Evolutionary conservation across 768 basidiomycete genomes (phyloP), one percentile per base, ranked within the genome.

Genomic region (Sporobolomyces pararoseus): DNA sequence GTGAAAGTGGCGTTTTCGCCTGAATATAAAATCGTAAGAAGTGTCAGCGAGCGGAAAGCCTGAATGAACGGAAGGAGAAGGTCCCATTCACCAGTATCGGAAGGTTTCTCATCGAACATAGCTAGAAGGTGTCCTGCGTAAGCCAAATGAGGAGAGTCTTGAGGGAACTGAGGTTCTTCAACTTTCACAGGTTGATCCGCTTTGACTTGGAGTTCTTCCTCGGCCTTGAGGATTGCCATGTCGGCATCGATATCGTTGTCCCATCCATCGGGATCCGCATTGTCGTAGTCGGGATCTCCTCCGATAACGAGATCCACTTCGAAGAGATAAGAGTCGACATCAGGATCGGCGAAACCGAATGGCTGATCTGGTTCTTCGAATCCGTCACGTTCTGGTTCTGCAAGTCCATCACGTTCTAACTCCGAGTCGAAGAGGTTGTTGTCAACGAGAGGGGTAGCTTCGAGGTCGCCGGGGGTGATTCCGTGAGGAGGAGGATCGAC

Each of bases 391-490:
- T 27, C 50, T 7, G 9, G 17, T 27, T 5, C 25, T 7, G 50
- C 13, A 51, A 10, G 12, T 49, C 25, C 50, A 25, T 51, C 50
- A 5, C 21, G 25, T 12, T 25, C 50, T 9, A 25, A 4, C n/a
- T 51, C 50, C 7, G 50, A 7, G 25, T 51, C 50, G 50, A 27
- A 51, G 17, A 51, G n/a, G 25, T 17, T 25, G 21, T 47, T 47
- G 5, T 25, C 25, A 12, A 27, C n/a, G 23, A 7, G 4, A 10
- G 12, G 10, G 9, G 29, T 47, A 31, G 44, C 23, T 17, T 60
- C 44, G 46, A 68, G 60, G 19, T 61, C 58, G 29, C 29, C 39
- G 27, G 37, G 54, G 25, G 21, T n/a, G 37, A 39, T 7, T 27
- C 39, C 55, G 23, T 27, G 4, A 9, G 27, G 25, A 27, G 23